Evolutionary conservation across 1,284 basidiomycete genomes (phyloP).

Genomic region (Puccinia horiana): DNA sequence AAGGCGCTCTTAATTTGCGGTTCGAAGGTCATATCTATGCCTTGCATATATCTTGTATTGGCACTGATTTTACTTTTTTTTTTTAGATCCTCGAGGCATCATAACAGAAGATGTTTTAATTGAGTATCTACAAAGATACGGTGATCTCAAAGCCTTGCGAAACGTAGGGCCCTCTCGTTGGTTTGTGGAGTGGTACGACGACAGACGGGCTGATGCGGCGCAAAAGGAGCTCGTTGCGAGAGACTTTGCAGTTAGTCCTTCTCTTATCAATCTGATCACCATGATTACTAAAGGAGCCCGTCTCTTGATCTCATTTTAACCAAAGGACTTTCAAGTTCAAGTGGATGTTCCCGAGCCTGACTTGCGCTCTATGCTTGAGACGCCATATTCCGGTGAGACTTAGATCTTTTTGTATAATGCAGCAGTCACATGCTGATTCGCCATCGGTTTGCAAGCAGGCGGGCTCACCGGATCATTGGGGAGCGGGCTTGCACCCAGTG

Average conservation of each 20-base stretch:
- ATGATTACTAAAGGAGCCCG: neutral
- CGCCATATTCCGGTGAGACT: conserved; percentile 9
- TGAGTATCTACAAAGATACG: conserved; percentile 41
- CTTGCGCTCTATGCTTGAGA: neutral
- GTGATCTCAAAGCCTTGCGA: conserved; percentile 42
- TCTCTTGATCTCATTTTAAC: neutral
- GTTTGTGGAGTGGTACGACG: conserved; percentile 46
- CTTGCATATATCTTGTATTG: neutral
- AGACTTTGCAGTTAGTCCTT: conserved; percentile 41
- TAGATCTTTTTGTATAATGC: neutral
- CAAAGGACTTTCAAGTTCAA: conserved; percentile 43
- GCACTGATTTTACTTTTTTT: neutral
- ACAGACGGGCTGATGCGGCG: conserved; percentile 33
- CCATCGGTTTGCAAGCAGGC: neutral
- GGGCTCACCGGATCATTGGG: neutral
- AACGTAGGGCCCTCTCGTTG: conserved; percentile 24
- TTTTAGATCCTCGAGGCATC: conserved; percentile 42
- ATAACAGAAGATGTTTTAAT: conserved; percentile 43
- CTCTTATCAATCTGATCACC: neutral
- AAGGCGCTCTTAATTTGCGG: conserved; percentile 33
- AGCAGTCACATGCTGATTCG: neutral
- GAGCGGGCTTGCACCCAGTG: conserved; percentile 20
- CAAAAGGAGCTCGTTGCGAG: conserved; percentile 34
- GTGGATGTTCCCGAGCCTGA: conserved; percentile 18
- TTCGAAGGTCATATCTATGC: conserved; percentile 33